Evolutionary conservation across 345 rosid genomes (phyloP).

Genomic region (Hevea brasiliensis): DNA sequence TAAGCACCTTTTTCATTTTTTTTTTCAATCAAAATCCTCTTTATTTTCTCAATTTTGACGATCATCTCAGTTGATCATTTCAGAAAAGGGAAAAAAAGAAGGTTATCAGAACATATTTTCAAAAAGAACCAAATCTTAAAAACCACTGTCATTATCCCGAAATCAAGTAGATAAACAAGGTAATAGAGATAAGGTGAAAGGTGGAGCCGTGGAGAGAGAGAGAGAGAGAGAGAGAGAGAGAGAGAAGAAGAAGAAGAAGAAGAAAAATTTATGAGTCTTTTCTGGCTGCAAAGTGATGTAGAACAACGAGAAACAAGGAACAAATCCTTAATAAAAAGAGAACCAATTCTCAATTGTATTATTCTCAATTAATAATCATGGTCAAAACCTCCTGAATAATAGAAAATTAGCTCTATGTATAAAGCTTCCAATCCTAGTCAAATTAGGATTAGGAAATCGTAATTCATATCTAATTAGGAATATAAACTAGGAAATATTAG

Average conservation of each 20-base stretch:
- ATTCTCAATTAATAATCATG: no score
- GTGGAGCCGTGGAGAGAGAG: not conserved
- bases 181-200: not conserved
- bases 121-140: not conserved
- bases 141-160: not conserved
- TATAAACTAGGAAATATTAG: no score
- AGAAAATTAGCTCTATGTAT: no score
- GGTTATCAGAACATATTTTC: not conserved
- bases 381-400: no score
- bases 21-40: not conserved
- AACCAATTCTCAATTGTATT: no score
- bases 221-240: not conserved
- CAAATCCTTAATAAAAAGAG: no score
- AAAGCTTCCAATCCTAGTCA: no score
- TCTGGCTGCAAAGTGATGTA: not conserved
- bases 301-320: no score
- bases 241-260: no score
- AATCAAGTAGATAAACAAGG: not conserved
- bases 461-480: no score
- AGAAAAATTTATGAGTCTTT: not conserved
- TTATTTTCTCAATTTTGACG: not conserved
- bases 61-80: conserved; percentile 1
- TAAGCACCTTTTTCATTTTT: not conserved
- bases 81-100: no score
- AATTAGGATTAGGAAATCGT: no score